Evolutionary conservation across 2,329 filamentous ascomycete genomes (phyloP), one percentile per base, ranked within the genome.

Genomic region (Arthroderma sp.): DNA sequence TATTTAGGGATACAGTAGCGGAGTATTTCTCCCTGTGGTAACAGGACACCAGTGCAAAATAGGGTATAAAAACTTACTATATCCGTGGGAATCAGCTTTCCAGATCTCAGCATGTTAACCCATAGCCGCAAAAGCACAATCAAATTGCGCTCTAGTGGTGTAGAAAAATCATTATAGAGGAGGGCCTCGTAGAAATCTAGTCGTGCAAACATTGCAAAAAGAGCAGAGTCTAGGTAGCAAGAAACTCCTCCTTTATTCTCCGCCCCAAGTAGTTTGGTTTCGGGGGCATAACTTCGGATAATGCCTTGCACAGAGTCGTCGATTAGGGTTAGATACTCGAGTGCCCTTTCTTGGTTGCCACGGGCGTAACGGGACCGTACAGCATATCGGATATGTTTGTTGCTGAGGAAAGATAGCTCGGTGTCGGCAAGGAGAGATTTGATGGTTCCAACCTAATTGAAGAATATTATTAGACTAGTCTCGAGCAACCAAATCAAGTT

Each of bases 131-230:
- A 71, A 21, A 95, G 72, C 8, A 84, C 83, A n/a, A 85, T 85
- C 56, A 98, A 76, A 63, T 84, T 87, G 64, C 81, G 83, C 61
- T 85, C 81, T 23, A 79, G 76, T 61, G 88, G 83, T 60, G 93
- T 87, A 25, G 83, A 79, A 61, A 88, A 88, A 6, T 85, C 83
- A 58, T 85, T 86, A 69, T 88, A 91, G 35, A 96, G 77, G 78
- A 97, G 95, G 53, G 87, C 88, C 70, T 97, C 91, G 69, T 95
- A 98, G 62, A 87, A 91, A 63, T 89, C 86, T 38, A 96, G 78
- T 60, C 88, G 85, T 17, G 88, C 87, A 69, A 97, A 97, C 89
- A 98, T 96, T 69, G 91, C 87, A 69, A 96, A 97, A 1, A 98
- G 79, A 21, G 97, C 75, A 0, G 91, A 81, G 69, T 97, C 93